A percentile compares a stretch with the other conserved stretches of the same genome.
These are phyloP conservation scores for Thyridium curvatum DNA, from an alignment of 2,329 filamentous ascomycete genomes.

Conservation along the genomic window DNA sequence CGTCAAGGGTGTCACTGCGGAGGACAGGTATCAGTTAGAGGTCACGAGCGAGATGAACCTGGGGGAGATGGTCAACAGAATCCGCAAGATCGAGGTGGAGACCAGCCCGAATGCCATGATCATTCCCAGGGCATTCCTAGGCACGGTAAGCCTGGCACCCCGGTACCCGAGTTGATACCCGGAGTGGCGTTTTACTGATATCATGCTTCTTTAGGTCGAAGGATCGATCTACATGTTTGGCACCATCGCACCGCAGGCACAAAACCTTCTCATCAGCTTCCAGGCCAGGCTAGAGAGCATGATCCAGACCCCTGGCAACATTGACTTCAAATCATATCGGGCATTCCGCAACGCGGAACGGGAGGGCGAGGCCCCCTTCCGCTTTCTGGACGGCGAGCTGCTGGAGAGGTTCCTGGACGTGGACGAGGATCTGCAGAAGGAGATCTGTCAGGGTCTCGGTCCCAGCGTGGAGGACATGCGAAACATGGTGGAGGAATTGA, in stretches of 20 bases:
- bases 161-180: not conserved
- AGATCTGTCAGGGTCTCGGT: slow-evolving; percentile 48
- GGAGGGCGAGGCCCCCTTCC: slow-evolving; percentile 67
- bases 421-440: slow-evolving; percentile 48
- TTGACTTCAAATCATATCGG: slow-evolving; percentile 75
- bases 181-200: not conserved
- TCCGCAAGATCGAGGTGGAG: slow-evolving; percentile 66
- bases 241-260: slow-evolving; percentile 63
- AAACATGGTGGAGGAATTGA: slow-evolving; percentile 55
- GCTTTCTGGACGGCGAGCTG: slow-evolving; percentile 90
- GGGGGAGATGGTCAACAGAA: slow-evolving; percentile 90
- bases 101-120: slow-evolving; percentile 60
- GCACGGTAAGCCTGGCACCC: slow-evolving; percentile 68
- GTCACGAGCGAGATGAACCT: slow-evolving; percentile 77
- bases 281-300: slow-evolving; percentile 64
- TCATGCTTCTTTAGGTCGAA: slow-evolving; percentile 57
- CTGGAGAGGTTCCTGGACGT: slow-evolving; percentile 79
- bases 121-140: slow-evolving; percentile 78
- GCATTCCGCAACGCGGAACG: slow-evolving; percentile 70
- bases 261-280: slow-evolving; percentile 76
- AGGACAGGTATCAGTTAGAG: slow-evolving; percentile 66
- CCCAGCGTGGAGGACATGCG: slow-evolving; percentile 58
- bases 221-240: slow-evolving; percentile 89
- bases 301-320: slow-evolving; percentile 63
- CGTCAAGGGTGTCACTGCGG: slow-evolving; percentile 61